Base-by-base conservation (phyloP, 768 basidiomycete genomes). In the Pulveroboletus ravenelii region DNA sequence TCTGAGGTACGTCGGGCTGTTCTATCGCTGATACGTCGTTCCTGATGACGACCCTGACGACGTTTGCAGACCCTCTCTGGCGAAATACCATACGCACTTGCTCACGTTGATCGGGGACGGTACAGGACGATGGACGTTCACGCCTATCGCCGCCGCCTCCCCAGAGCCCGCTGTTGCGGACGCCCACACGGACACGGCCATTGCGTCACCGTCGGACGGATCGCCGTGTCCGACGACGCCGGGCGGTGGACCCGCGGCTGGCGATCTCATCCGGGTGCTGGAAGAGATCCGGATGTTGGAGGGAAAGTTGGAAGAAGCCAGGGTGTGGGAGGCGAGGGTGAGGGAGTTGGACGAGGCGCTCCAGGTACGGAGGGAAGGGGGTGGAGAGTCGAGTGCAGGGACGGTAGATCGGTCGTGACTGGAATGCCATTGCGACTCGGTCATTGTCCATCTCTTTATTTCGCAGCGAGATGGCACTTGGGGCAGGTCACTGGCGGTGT, bases 41-140 rank as follows among this genome's bases (percentile, higher is more conserved):
- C 10, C 32, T 41, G 37, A 49, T 6, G 5, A 27, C 25, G 25
- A 29, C 30, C 20, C 20, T 10, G 17, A 5, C 12, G 32, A 25
- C 17, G 10, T 42, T 1, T n/a, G 12, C 17, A 56, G 94, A 12
- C 93, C 93, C 0, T 85, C 89, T 0, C 71, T 97, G 52, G 80
- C 82, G 60, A 93, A 89, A 64, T 94, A 96, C 64, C 95, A 98
- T 67, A 88, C 82, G 4, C 86, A 89, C 42, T 77, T 95, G 25
- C 77, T 97, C 15, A 89, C 88, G 1, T 73, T 97, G 13, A 70
- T 75, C 7, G 91, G 92, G 8, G 87, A 88, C 42, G 78, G 77
- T 1, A 76, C 82, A 0, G 85, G 84, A 1, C 67, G 74, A 47
- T 93, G 89, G 89, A 81, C 80, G 29, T 76, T 90, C 5, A 73